These are phyloP conservation scores for Vanrija humicola DNA, from an alignment of 1,284 basidiomycete species.

Conservation along the genomic window DNA sequence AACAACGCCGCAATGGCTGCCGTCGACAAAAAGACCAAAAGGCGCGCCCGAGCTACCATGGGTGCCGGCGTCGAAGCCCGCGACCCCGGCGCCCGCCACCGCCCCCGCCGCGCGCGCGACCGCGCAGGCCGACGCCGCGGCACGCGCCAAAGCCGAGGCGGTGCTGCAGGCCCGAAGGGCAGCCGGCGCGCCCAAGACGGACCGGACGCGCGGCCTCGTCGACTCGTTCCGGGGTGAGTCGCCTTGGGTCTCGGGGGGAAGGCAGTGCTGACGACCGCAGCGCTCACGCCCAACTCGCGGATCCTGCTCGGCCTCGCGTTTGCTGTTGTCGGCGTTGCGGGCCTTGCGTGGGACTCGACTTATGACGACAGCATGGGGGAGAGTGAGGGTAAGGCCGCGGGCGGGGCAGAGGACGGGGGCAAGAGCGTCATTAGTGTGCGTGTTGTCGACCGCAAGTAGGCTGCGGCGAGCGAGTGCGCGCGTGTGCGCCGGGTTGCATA, in stretches of 20 bases:
- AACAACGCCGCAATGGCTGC: too few species aligned
- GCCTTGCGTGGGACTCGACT: slow-evolving; percentile 4
- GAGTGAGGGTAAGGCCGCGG: neutral
- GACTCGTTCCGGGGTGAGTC: neutral
- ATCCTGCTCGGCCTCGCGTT: slow-evolving; percentile 7
- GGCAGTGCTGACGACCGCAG: neutral
- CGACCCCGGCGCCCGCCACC: too few species aligned
- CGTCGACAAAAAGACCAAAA: too few species aligned
- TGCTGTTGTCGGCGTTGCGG: slow-evolving; percentile 2
- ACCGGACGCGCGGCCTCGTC: neutral
- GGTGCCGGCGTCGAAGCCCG: too few species aligned
- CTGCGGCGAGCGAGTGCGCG: too few species aligned
- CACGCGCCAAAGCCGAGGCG: neutral
- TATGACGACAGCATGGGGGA: neutral
- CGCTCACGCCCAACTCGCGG: slow-evolving; percentile 9
- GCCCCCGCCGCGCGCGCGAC: too few species aligned
- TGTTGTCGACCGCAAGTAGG: too few species aligned
- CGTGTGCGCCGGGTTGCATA: too few species aligned
- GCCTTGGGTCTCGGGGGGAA: neutral
- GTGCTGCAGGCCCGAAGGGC: neutral
- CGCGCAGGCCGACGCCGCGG: neutral
- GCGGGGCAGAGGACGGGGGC: too few species aligned
- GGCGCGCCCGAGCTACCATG: too few species aligned
- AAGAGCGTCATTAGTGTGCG: too few species aligned
- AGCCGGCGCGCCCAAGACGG: neutral